phyloP scores from a whole-genome alignment of 1,284 basidiomycete species.

The Cryptococcus sp. region DNA sequence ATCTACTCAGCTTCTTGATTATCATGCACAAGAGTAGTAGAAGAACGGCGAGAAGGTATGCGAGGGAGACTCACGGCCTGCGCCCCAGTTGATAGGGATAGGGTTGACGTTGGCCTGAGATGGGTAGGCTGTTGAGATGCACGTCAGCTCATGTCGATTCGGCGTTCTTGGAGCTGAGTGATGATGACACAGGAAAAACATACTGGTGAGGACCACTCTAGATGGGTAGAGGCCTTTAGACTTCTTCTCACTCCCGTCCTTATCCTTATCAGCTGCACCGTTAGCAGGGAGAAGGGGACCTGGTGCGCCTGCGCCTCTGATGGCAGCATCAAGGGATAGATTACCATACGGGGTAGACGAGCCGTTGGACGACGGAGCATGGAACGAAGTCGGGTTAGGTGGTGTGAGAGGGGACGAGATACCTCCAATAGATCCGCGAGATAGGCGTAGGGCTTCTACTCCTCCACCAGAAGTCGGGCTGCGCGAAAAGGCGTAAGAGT shows the following conservation, averaged over 20 bases:
- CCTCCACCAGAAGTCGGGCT: slow-evolving; percentile 19
- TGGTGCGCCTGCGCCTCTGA: slow-evolving; percentile 24
- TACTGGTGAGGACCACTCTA: slow-evolving; percentile 44
- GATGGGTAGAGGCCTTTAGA: slow-evolving; percentile 38
- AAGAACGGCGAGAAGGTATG: not conserved
- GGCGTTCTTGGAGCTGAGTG: not conserved
- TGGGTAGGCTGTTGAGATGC: slow-evolving; percentile 63
- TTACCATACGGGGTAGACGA: slow-evolving; percentile 32
- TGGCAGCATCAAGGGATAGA: slow-evolving; percentile 25
- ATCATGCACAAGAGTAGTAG: not conserved
- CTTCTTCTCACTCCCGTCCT: slow-evolving; percentile 21
- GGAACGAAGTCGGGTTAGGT: not conserved
- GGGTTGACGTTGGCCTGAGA: slow-evolving; percentile 74
- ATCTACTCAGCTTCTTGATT: not conserved
- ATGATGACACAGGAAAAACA: slow-evolving; percentile 7
- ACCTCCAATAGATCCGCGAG: slow-evolving; percentile 3
- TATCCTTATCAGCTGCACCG: slow-evolving; percentile 10
- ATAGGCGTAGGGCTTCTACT: slow-evolving; percentile 26
- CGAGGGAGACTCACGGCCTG: slow-evolving; percentile 58
- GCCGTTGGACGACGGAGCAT: not conserved
- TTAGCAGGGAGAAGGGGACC: slow-evolving; percentile 22
- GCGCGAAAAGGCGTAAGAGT: too few relatives aligned
- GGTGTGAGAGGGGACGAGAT: not conserved
- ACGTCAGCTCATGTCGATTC: not conserved
- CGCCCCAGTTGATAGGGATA: slow-evolving; percentile 79